phyloP scores from a whole-genome alignment of 2,329 filamentous ascomycete genomes.

The Nigrospora oryzae region DNA sequence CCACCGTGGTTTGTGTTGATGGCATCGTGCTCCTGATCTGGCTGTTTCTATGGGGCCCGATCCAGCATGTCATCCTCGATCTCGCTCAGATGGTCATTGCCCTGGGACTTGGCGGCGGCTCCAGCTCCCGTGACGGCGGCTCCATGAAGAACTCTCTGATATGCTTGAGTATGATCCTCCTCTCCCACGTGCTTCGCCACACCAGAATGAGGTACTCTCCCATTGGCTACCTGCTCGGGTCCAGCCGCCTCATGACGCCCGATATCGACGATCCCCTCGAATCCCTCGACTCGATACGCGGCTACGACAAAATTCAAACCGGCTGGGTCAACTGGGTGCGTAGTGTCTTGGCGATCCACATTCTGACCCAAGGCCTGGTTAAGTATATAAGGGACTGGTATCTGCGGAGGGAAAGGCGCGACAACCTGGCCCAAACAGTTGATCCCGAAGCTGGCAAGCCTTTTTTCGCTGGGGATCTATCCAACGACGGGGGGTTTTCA shows the following conservation, averaged over 20 bases:
- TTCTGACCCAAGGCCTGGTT: constrained; percentile 64
- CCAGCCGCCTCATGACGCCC: constrained; percentile 34
- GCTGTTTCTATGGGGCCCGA: constrained; percentile 79
- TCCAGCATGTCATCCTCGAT: constrained; percentile 83
- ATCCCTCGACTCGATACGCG: constrained; percentile 23
- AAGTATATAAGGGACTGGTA: constrained; percentile 65
- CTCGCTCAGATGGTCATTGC: constrained; percentile 90
- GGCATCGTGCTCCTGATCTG: constrained; percentile 75
- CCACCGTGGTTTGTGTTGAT: constrained; percentile 79
- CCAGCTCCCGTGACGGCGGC: constrained; percentile 57
- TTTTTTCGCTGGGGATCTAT: constrained; percentile 23
- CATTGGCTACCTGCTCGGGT: constrained; percentile 35
- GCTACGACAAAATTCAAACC: constrained; percentile 44
- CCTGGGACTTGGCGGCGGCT: constrained; percentile 78
- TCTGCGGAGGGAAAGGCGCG: constrained; percentile 49
- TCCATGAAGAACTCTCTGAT: constrained; percentile 60
- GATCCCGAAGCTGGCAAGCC: constrained; percentile 58
- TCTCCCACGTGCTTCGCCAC: constrained; percentile 42
- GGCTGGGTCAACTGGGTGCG: constrained; percentile 58
- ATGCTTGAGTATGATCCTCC: constrained; percentile 59
- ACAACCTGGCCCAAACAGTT: constrained; percentile 35
- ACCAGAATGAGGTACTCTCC: constrained; percentile 40
- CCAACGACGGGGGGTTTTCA: constrained; percentile 38
- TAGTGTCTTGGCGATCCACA: constrained; percentile 65
- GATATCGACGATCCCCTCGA: constrained; percentile 41